phyloP scores from a whole-genome alignment of 208 protist genomes.

The Angomonas deanei region DNA sequence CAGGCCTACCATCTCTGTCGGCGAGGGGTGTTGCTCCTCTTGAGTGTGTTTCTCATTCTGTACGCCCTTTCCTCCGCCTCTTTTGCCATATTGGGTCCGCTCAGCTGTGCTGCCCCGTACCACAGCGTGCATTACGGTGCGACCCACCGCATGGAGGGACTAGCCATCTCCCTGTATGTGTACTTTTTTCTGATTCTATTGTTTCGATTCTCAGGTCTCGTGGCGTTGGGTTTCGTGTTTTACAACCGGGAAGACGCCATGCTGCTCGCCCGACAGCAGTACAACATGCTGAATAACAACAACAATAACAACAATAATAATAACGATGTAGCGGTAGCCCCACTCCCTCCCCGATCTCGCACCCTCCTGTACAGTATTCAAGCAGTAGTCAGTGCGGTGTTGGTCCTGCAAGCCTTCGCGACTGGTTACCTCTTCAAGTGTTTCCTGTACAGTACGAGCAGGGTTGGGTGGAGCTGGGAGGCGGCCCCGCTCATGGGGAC shows the following conservation, averaged over 20 bases:
- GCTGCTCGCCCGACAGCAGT: background rate
- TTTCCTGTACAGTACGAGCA: slow-evolving; percentile 51
- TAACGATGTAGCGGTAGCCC: slow-evolving; percentile 17
- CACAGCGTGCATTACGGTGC: slow-evolving; percentile 50
- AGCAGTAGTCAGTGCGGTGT: slow-evolving; percentile 20
- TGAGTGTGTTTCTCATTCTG: slow-evolving; percentile 29
- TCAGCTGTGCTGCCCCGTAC: slow-evolving; percentile 50
- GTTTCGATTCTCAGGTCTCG: background rate
- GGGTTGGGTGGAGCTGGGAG: slow-evolving; percentile 72
- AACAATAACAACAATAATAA: slow-evolving; percentile 42
- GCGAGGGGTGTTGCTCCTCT: slow-evolving; percentile 19
- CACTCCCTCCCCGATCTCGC: slow-evolving; percentile 49
- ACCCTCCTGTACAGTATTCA: slow-evolving; percentile 26
- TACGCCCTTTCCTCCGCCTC: slow-evolving; percentile 20
- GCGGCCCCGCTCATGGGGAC: slow-evolving; percentile 60
- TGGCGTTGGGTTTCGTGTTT: background rate
- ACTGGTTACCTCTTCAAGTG: slow-evolving; percentile 59
- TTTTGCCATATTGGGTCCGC: slow-evolving; percentile 35
- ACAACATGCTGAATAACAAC: slow-evolving; percentile 49
- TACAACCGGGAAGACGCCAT: background rate
- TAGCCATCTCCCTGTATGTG: slow-evolving; percentile 42
- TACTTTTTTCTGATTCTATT: slow-evolving; percentile 53
- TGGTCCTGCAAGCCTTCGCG: slow-evolving; percentile 39
- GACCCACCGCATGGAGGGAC: slow-evolving; percentile 48
- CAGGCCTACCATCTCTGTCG: background rate